Conservation (phyloP, 2,329 filamentous ascomycete species). For the Juglanconis juglandina region DNA sequence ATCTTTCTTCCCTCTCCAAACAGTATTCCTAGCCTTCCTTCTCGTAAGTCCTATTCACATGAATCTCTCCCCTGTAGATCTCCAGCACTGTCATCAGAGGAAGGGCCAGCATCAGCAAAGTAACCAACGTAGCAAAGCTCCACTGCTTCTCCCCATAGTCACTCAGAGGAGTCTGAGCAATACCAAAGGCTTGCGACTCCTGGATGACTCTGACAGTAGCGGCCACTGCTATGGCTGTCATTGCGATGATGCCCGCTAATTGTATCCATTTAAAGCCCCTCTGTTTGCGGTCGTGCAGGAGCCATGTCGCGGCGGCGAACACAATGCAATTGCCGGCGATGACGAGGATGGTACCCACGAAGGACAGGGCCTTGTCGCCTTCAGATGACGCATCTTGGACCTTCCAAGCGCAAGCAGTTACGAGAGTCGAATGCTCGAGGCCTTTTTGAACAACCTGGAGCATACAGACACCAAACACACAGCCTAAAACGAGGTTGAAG, state of each 20-base stretch:
- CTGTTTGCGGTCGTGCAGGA: constrained; percentile 55
- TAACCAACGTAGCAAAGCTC: constrained; percentile 62
- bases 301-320: constrained; percentile 61
- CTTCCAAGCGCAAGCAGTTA: constrained; percentile 59
- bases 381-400: constrained; percentile 34
- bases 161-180: constrained; percentile 45
- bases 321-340: constrained; percentile 57
- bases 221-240: constrained; percentile 55
- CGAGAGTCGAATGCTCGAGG: constrained; percentile 43
- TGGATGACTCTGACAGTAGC: constrained; percentile 55
- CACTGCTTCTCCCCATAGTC: constrained; percentile 55
- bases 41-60: neutral
- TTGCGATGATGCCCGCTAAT: constrained; percentile 51
- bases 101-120: constrained; percentile 56
- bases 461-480: constrained; percentile 54
- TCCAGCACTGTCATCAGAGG: constrained; percentile 59
- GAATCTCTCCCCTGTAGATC: constrained; percentile 33
- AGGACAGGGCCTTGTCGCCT: constrained; percentile 43
- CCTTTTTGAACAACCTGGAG: constrained; percentile 51
- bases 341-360: constrained; percentile 58
- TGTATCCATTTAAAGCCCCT: constrained; percentile 54
- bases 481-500: constrained; percentile 58
- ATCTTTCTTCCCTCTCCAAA: no score
- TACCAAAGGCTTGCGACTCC: constrained; percentile 59
- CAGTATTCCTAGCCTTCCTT: neutral